Percentiles rank a stretch among this genome's conserved stretches.
These are phyloP conservation scores for Sclerotinia glacialis DNA, from an alignment of 2,329 filamentous ascomycete species.

Conservation along the genomic window DNA sequence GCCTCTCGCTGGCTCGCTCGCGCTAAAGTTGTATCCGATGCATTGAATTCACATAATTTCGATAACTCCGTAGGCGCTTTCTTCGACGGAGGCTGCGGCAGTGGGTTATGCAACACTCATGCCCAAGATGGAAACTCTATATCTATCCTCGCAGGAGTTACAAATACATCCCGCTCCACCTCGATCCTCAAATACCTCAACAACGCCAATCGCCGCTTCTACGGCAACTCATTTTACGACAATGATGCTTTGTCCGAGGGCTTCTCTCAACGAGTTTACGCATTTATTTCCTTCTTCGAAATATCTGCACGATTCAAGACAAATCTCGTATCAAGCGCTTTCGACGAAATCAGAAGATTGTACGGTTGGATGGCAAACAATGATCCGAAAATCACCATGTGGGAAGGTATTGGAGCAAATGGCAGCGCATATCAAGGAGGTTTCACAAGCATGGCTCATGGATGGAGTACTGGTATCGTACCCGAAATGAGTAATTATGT, in stretches of 20 bases:
- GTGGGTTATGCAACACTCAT: constrained; percentile 38
- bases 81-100: constrained; percentile 44
- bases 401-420: constrained; percentile 50
- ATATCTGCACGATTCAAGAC: constrained; percentile 48
- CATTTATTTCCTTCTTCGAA: constrained; percentile 54
- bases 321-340: constrained; percentile 40
- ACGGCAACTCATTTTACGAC: constrained; percentile 54
- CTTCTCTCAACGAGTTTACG: constrained; percentile 49
- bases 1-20: constrained; percentile 44
- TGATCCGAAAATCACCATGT: constrained; percentile 49
- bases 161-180: constrained; percentile 37
- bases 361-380: constrained; percentile 51
- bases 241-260: constrained; percentile 42
- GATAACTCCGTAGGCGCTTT: constrained; percentile 46
- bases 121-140: constrained; percentile 53
- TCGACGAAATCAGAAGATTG: constrained; percentile 47
- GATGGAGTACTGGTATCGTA: constrained; percentile 52
- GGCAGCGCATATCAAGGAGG: constrained; percentile 47
- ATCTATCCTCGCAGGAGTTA: constrained; percentile 44
- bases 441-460: constrained; percentile 51
- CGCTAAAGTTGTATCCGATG: constrained; percentile 40
- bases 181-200: constrained; percentile 45
- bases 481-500: constrained; percentile 48
- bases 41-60: constrained; percentile 42
- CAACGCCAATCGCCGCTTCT: constrained; percentile 40